Conservation (phyloP, 2,329 filamentous ascomycete species). For the Aspergillus aculeatus region DNA sequence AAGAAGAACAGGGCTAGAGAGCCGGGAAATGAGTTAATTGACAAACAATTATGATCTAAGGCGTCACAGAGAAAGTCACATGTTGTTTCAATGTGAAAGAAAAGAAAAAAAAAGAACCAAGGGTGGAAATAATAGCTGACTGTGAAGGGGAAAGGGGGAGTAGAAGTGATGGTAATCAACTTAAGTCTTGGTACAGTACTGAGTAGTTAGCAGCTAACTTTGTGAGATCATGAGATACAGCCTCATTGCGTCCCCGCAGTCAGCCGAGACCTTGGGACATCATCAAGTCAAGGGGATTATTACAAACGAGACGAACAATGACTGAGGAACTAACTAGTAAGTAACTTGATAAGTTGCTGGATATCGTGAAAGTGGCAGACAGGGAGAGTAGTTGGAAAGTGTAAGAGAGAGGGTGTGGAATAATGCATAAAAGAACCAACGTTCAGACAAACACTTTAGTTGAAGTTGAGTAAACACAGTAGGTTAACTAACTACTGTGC, state of each 20-base stretch:
- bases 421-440: too few species aligned
- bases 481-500: too few species aligned
- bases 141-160: slow-evolving; percentile 1
- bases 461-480: too few species aligned
- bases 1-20: slow-evolving; percentile 7
- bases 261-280: slow-evolving; percentile 15
- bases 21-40: background rate
- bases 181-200: background rate
- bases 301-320: background rate
- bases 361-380: too few species aligned
- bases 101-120: background rate
- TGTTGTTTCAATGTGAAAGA: slow-evolving; percentile 2
- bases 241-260: slow-evolving; percentile 19
- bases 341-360: too few species aligned
- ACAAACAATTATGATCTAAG: background rate
- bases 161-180: too few species aligned
- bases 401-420: too few species aligned
- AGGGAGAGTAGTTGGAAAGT: too few species aligned
- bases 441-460: too few species aligned
- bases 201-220: background rate
- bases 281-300: slow-evolving; percentile 7
- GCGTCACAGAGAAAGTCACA: slow-evolving; percentile 11
- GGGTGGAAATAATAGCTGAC: slow-evolving; percentile 1
- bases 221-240: slow-evolving; percentile 22
- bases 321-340: background rate